phyloP scores from a whole-genome alignment of 179 eudicot genomes.

The Dionaea muscipula region DNA sequence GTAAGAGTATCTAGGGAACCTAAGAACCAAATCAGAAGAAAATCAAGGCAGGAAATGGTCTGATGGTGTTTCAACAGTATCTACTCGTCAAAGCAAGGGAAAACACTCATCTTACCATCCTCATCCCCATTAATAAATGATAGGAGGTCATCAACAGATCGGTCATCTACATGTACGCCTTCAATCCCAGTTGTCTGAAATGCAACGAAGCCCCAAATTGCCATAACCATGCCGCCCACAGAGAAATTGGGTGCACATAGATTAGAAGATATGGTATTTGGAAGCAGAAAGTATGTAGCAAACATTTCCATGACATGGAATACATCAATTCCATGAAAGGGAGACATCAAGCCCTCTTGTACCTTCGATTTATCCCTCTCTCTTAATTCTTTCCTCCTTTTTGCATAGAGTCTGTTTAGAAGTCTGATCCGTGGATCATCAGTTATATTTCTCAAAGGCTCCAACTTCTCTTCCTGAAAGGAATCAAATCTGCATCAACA shows the following conservation, averaged over 20 bases:
- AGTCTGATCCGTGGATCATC: slow-evolving; percentile 88
- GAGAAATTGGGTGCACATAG: neutral
- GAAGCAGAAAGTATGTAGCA: no score
- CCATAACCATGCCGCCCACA: slow-evolving; percentile 3
- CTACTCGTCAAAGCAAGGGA: neutral
- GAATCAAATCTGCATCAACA: slow-evolving; percentile 35
- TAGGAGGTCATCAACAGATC: slow-evolving; percentile 74
- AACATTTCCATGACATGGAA: neutral
- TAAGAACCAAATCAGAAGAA: neutral
- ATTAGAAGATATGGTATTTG: neutral
- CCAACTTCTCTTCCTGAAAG: slow-evolving; percentile 89
- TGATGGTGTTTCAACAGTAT: neutral
- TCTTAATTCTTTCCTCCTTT: slow-evolving; percentile 68
- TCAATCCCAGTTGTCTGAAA: slow-evolving; percentile 52
- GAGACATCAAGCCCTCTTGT: neutral
- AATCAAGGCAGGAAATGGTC: neutral
- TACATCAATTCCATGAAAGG: neutral
- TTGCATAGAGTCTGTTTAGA: slow-evolving; percentile 71
- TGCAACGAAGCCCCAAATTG: neutral
- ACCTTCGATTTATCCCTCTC: slow-evolving; percentile 70
- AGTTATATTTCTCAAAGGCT: slow-evolving; percentile 68
- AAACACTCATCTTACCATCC: slow-evolving; percentile 33
- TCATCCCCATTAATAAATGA: slow-evolving; percentile 72
- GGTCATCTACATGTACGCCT: slow-evolving; percentile 59
- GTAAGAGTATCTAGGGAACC: no score